Evolutionary conservation across 768 basidiomycete genomes (phyloP), one percentile per base, ranked within the genome.

Genomic region (Naganishia randhawae): DNA sequence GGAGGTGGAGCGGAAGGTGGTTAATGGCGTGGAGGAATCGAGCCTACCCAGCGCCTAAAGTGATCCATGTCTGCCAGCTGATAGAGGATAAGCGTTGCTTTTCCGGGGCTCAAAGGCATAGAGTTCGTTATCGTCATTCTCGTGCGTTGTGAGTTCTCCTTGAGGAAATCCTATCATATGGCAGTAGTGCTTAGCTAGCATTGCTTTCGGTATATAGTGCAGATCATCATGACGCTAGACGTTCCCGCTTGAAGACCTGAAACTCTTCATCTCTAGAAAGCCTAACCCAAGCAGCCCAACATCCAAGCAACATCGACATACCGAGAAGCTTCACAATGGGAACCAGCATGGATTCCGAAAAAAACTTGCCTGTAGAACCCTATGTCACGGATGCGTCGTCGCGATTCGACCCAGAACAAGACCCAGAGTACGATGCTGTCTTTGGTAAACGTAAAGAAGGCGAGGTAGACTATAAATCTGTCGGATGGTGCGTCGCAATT

Each of bases 401-500:
- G 0, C 45, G 50, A 22, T 53, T 25, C 22, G 57, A 61, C n/a
- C n/a, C 14, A 9, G 57, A 61, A 9, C 57, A 61, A 29, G 62
- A 63, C 16, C 32, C 54, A 1, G 66, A 73, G 11, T 67, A 71
- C 68, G 75, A 76, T 69, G 75, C 70, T 17, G 75, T 76, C 10
- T 76, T 73, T 42, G 75, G 75, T 2, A 65, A 66, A 14, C 54
- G 50, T 16, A 57, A 67, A 27, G 75, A 74, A 54, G 75, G 73
- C 7, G 65, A 71, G 33, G 71, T 73, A 22, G 55, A 76, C 42
- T 76, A 76, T 53, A 68, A 69, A 37, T 71, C 71, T 13, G 73
- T 75, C 7, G 74, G 74, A 67, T 75, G 74, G 74, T 73, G 32
- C 64, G 72, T 71, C 22, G 19, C n/a, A 63, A 25, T 32, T 35